phyloP scores from a whole-genome alignment of 2,329 filamentous ascomycete genomes.

The Aspergillus neotritici region DNA sequence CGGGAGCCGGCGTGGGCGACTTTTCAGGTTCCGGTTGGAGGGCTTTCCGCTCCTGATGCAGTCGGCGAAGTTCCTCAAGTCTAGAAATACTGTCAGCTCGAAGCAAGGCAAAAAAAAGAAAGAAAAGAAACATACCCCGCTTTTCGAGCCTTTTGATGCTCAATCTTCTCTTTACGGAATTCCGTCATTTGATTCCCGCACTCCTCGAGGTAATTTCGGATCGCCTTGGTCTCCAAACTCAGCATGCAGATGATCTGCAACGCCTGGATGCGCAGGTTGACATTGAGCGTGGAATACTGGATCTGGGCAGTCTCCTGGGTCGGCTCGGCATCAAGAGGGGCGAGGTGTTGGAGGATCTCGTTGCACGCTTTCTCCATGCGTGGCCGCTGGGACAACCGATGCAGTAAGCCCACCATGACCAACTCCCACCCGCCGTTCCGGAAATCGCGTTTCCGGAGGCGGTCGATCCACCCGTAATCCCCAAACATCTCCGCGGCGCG shows the following conservation, averaged over 20 bases:
- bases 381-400: constrained; percentile 75
- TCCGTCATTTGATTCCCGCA: constrained; percentile 92
- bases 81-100: constrained; percentile 16
- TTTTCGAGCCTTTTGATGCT: constrained; percentile 74
- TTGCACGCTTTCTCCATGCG: constrained; percentile 68
- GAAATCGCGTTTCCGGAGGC: constrained; percentile 77
- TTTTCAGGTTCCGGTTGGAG: constrained; percentile 43
- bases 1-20: constrained; percentile 39
- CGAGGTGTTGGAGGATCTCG: constrained; percentile 71
- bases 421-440: constrained; percentile 84
- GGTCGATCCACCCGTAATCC: constrained; percentile 76
- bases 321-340: constrained; percentile 69
- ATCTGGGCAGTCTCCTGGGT: constrained; percentile 66
- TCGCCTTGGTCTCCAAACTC: constrained; percentile 75
- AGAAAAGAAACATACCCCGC: constrained; percentile 43
- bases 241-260: constrained; percentile 83
- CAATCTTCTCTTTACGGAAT: constrained; percentile 92
- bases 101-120: background rate
- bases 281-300: constrained; percentile 69
- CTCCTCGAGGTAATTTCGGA: constrained; percentile 84
- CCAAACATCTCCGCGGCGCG: constrained; percentile 68
- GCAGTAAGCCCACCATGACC: constrained; percentile 77
- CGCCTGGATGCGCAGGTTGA: constrained; percentile 74
- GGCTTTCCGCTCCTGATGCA: constrained; percentile 45
- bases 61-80: constrained; percentile 41